Base-by-base conservation (phyloP, 441 rosid species). In the Omphalea diandra region DNA sequence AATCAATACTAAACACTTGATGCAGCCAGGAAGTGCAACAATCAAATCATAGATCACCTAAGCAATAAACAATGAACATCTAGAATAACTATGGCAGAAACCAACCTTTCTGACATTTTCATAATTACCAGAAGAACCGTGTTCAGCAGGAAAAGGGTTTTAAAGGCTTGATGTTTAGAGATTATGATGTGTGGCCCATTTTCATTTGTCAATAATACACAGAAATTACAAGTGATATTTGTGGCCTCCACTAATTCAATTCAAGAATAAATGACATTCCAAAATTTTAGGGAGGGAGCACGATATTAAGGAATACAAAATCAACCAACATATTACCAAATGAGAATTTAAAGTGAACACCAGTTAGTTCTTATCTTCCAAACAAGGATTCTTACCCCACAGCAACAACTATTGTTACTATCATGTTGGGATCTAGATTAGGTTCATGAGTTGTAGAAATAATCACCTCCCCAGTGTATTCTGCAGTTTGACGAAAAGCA, bases 381-480 rank as follows among this genome's bases (percentile, higher is more conserved):
- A 47, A 10, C 4, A 60, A 36, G 65, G 55, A 77, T 64, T 67
- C 86, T 77, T 85, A 94, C 97, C 96, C 88, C 67, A 83, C 63
- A 59, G 82, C 73, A 79, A 90, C 70, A 82, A 94, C 81, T 7
- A 91, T 84, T 70, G 98, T 86, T 68, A 89, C 82, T 32, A 85
- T 75, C 74, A 84, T 68, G 75, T 83, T 77, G 57, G 75, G 74
- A 77, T 90, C 96, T 79, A 90, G 75, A 80, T 73, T 78, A 73
- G 93, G 93, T 65, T 90, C 97, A 76, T 83, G 79, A 77, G 81
- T 68, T 62, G 76, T 53, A 56, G 88, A 85, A 61, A 89, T 61
- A 75, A 90, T 77, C 54, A 90, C 82, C 77, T 90, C 89, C 65
- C 91, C 85, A 11, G 58, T 71, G 79, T 85, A 88, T 59, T 80